Percentiles rank a stretch among this genome's conserved stretches.
Evolutionary conservation across 2,329 filamentous ascomycete species (phyloP).

Genomic region (Truncatella angustata): DNA sequence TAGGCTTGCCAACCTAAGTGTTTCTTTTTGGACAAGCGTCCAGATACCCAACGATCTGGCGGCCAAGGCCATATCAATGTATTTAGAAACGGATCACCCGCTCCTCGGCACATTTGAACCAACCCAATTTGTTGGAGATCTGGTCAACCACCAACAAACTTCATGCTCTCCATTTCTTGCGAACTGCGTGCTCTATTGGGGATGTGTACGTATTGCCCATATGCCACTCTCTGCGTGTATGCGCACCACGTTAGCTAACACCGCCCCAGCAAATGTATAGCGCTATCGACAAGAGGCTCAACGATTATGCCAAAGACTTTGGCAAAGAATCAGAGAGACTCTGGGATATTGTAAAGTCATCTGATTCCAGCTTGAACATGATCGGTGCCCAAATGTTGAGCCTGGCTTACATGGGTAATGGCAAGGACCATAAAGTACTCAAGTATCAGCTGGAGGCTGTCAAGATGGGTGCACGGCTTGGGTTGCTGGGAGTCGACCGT

Average conservation of each 20-base stretch:
- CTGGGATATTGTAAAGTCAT: constrained; percentile 18
- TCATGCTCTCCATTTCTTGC: constrained; percentile 35
- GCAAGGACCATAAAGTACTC: constrained; percentile 33
- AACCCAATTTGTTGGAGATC: constrained; percentile 30
- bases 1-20: background rate
- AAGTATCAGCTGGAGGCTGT: constrained; percentile 26
- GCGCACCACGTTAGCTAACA: background rate
- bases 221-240: background rate
- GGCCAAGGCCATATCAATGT: constrained; percentile 32
- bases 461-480: constrained; percentile 28
- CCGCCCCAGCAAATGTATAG: constrained; percentile 34
- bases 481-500: constrained; percentile 24
- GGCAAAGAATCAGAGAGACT: constrained; percentile 25
- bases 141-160: constrained; percentile 19
- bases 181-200: constrained; percentile 32
- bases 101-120: constrained; percentile 35
- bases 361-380: constrained; percentile 25
- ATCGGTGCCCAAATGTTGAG: constrained; percentile 32
- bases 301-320: constrained; percentile 19
- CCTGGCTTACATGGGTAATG: constrained; percentile 31
- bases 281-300: constrained; percentile 23
- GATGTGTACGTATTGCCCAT: constrained; percentile 26
- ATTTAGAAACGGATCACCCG: constrained; percentile 37
- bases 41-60: constrained; percentile 26
- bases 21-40: constrained; percentile 33